Percentiles rank a stretch among this genome's conserved stretches.
phyloP scores from a whole-genome alignment of 129 eudicot genomes.

The Kitagawia praeruptora region DNA sequence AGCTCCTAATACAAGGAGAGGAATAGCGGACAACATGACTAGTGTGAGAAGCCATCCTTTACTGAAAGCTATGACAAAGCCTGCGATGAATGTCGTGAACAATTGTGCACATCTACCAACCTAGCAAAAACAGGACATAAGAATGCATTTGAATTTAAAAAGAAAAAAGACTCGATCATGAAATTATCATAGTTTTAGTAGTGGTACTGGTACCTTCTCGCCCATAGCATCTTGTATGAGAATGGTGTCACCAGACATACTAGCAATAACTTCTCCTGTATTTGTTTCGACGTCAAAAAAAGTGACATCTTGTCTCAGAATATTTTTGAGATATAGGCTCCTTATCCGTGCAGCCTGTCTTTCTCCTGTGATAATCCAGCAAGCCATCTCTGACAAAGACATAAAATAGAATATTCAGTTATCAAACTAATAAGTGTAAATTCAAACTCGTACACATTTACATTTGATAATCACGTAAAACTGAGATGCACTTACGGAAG shows the following conservation, averaged over 20 bases:
- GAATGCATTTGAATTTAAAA: not conserved
- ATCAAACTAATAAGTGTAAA: too few species aligned
- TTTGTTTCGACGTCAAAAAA: conserved; percentile 92
- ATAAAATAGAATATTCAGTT: not conserved
- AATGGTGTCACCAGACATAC: conserved; percentile 98
- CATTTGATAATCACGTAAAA: not conserved
- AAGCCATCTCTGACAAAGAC: conserved; percentile 59
- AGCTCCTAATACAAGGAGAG: conserved; percentile 55
- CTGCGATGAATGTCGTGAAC: conserved; percentile 64
- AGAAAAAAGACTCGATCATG: not conserved
- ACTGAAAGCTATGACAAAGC: conserved; percentile 63
- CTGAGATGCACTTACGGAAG: conserved; percentile 53
- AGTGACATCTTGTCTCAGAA: conserved; percentile 78
- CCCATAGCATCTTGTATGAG: conserved; percentile 98
- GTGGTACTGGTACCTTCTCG: conserved; percentile 67
- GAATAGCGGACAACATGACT: conserved; percentile 63
- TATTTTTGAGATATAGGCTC: conserved; percentile 63
- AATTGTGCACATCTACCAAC: conserved; percentile 78
- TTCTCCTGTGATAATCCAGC: conserved; percentile 96
- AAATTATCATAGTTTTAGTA: not conserved
- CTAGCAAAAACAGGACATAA: conserved; percentile 23
- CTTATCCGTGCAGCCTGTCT: conserved; percentile 89
- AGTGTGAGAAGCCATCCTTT: conserved; percentile 94
- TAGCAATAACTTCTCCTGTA: conserved; percentile 88
- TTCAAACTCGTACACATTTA: not conserved